phyloP scores from a whole-genome alignment of 2,329 filamentous ascomycete species.

The Cladosporium austrohemisphaericum region DNA sequence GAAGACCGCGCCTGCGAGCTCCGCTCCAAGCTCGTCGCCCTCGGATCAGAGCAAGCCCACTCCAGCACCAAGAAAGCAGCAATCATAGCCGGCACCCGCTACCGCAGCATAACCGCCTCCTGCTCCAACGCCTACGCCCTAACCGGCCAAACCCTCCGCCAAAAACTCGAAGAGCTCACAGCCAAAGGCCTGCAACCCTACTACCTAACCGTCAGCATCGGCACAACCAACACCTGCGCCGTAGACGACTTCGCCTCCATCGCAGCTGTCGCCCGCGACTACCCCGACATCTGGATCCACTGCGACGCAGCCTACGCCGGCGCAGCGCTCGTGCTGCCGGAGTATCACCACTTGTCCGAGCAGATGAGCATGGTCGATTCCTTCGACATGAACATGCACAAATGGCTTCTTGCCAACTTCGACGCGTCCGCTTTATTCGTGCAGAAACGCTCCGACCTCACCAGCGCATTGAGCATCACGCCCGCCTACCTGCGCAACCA shows the following conservation, averaged over 20 bases:
- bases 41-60: slow-evolving; percentile 77
- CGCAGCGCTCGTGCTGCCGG: slow-evolving; percentile 74
- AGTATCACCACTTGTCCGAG: slow-evolving; percentile 66
- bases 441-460: slow-evolving; percentile 70
- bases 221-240: slow-evolving; percentile 84
- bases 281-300: slow-evolving; percentile 77
- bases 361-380: slow-evolving; percentile 70
- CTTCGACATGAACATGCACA: slow-evolving; percentile 96
- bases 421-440: slow-evolving; percentile 81
- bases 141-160: slow-evolving; percentile 60
- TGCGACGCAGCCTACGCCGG: slow-evolving; percentile 93
- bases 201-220: slow-evolving; percentile 78
- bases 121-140: slow-evolving; percentile 65
- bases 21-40: slow-evolving; percentile 69
- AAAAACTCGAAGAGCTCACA: slow-evolving; percentile 62
- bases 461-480: slow-evolving; percentile 71
- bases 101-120: slow-evolving; percentile 62
- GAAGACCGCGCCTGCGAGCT: slow-evolving; percentile 67
- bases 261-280: slow-evolving; percentile 51
- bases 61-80: slow-evolving; percentile 84
- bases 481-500: slow-evolving; percentile 79
- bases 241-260: slow-evolving; percentile 77
- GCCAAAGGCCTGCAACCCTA: slow-evolving; percentile 74
- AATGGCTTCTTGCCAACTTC: slow-evolving; percentile 94
- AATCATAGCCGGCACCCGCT: slow-evolving; percentile 79